These are phyloP conservation scores for Brachypodium distachyon DNA, from an alignment of 202 grass and related monocot species.

Conservation along the genomic window DNA sequence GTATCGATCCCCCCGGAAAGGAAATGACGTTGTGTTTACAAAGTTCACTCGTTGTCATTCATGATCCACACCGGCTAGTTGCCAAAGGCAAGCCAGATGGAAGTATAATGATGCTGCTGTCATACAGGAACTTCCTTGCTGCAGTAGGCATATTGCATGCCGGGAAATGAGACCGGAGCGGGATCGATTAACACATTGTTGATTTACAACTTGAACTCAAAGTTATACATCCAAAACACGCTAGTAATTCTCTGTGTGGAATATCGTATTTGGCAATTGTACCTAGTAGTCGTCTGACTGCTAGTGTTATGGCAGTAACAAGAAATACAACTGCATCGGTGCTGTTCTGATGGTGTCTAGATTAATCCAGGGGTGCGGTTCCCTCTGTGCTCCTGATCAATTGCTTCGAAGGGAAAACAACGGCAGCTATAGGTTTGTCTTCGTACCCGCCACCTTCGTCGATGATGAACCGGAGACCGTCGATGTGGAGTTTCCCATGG, in stretches of 20 bases:
- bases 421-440: constrained; percentile 55
- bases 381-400: constrained; percentile 39
- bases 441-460: constrained; percentile 66
- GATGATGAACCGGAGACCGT: constrained; percentile 63
- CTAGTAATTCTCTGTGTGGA: not conserved
- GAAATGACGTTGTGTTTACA: not conserved
- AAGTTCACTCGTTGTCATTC: too few species aligned
- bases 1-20: not conserved
- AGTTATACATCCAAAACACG: not conserved
- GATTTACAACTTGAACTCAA: not conserved
- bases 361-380: not conserved
- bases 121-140: not conserved
- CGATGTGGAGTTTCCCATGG: constrained; percentile 68
- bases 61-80: not conserved
- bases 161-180: not conserved
- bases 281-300: not conserved
- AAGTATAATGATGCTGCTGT: not conserved
- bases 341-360: not conserved
- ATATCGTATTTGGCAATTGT: not conserved
- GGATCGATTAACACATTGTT: not conserved
- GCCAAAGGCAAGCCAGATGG: not conserved
- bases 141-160: not conserved
- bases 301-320: not conserved
- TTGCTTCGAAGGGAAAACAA: constrained; percentile 61
- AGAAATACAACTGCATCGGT: not conserved